A percentile compares a stretch with the other conserved stretches of the same genome.
Evolutionary conservation across 345 rosid genomes (phyloP).

Genomic region (Microthlaspi erraticum): DNA sequence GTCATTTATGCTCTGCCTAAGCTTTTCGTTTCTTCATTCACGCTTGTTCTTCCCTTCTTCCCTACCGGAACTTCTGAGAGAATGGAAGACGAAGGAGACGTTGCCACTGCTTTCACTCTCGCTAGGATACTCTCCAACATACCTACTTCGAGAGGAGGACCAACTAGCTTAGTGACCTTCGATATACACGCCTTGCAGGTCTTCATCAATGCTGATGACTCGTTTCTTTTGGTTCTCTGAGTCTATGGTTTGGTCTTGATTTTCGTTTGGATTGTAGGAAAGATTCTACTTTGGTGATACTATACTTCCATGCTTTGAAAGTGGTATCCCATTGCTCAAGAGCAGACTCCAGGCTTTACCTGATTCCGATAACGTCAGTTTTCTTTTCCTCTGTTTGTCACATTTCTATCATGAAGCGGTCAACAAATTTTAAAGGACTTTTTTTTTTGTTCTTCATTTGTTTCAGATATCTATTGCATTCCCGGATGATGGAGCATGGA

Average conservation of each 20-base stretch:
- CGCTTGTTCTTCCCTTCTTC: conserved; percentile 93
- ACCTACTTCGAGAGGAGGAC: conserved; percentile 90
- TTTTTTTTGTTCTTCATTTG: conserved; percentile 7
- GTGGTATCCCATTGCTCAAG: conserved; percentile 94
- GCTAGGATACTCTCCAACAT: conserved; percentile 91
- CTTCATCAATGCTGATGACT: not conserved
- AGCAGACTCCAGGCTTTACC: conserved; percentile 81
- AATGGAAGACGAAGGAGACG: conserved; percentile 99
- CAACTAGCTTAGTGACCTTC: conserved; percentile 93
- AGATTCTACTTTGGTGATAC: conserved; percentile 96
- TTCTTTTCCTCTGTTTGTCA: conserved; percentile 25
- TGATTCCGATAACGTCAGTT: conserved; percentile 85
- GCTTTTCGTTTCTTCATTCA: conserved; percentile 86
- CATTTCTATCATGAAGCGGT: not conserved
- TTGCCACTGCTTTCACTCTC: conserved; percentile 95
- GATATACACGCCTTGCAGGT: conserved; percentile 99
- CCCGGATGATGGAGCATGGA: conserved; percentile 99
- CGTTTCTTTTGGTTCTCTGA: not conserved
- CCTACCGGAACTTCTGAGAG: conserved; percentile 98
- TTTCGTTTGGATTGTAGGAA: conserved; percentile 57
- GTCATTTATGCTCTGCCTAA: conserved; percentile 91
- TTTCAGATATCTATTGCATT: conserved; percentile 95
- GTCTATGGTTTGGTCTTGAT: conserved; percentile 14
- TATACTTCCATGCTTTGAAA: conserved; percentile 91
- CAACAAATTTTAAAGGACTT: too few species aligned